Percentiles rank a stretch among this genome's conserved stretches.
Conservation (phyloP, 1,284 basidiomycete genomes). For the Omphalotus olearius region DNA sequence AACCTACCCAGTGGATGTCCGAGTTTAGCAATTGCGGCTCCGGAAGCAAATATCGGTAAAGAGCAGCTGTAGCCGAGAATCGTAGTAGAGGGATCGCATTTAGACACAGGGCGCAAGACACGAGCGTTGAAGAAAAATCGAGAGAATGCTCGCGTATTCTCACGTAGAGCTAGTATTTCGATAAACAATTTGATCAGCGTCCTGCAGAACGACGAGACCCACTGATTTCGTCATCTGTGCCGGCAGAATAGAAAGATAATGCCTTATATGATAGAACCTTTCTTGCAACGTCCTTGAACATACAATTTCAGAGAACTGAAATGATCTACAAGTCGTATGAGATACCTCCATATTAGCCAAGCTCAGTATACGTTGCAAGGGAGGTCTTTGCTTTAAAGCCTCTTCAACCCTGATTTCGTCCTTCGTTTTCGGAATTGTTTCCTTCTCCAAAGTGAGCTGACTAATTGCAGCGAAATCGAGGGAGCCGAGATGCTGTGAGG, state of each 20-base stretch:
- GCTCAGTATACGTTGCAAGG: constrained; percentile 65
- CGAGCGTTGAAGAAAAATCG: constrained; percentile 83
- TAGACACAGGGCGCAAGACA: constrained; percentile 70
- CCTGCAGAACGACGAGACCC: constrained; percentile 25
- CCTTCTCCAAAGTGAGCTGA: constrained; percentile 33
- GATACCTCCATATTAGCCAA: constrained; percentile 76
- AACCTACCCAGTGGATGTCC: constrained; percentile 72
- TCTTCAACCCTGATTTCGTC: constrained; percentile 69
- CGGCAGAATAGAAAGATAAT: constrained; percentile 78
- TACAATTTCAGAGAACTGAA: background rate
- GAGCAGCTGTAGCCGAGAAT: constrained; percentile 72
- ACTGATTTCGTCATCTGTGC: constrained; percentile 81
- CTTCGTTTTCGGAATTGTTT: constrained; percentile 50
- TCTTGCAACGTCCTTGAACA: constrained; percentile 52
- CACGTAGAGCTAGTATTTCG: constrained; percentile 45
- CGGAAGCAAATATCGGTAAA: constrained; percentile 82
- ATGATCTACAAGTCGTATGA: background rate
- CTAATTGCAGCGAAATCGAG: constrained; percentile 53
- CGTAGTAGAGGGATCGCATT: constrained; percentile 71
- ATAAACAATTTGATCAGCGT: constrained; percentile 8
- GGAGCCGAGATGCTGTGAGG: constrained; percentile 66
- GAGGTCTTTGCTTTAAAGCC: constrained; percentile 58
- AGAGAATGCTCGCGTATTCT: constrained; percentile 72
- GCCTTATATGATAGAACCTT: constrained; percentile 70
- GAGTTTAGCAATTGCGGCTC: constrained; percentile 85